Conservation (phyloP, 164 flowering plant genomes). For the Stephania cephalantha region DNA sequence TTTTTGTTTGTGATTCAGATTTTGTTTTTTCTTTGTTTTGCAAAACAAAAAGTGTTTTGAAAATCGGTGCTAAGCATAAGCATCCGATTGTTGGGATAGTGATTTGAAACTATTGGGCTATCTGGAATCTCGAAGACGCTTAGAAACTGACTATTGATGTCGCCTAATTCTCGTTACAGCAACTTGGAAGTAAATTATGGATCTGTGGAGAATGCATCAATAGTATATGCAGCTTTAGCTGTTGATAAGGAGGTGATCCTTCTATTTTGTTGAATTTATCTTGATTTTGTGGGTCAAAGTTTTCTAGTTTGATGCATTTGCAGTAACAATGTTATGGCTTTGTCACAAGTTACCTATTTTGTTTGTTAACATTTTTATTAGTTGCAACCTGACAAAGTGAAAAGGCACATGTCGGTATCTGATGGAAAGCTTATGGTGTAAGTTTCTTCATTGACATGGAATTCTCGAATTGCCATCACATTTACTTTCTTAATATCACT, state of each 20-base stretch:
- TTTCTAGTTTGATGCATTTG: not conserved
- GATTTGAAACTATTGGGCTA: too few species aligned
- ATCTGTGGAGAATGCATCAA: conserved; percentile 54
- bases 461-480: not conserved
- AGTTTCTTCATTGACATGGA: conserved; percentile 21
- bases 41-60: too few species aligned
- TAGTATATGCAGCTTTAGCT: conserved; percentile 56
- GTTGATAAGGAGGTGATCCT: conserved; percentile 82
- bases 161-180: too few species aligned
- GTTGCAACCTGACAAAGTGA: conserved; percentile 91
- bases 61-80: too few species aligned
- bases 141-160: too few species aligned
- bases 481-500: too few species aligned
- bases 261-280: not conserved
- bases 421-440: conserved; percentile 75
- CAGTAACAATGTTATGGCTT: not conserved
- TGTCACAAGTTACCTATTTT: conserved; percentile 6
- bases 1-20: too few species aligned
- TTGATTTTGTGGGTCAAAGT: not conserved
- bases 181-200: conserved; percentile 28
- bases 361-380: conserved; percentile 22
- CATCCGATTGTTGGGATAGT: too few species aligned
- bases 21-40: too few species aligned
- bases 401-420: conserved; percentile 48
- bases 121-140: too few species aligned